Percentiles rank a stretch among this genome's conserved stretches.
Evolutionary conservation across 345 rosid genomes (phyloP).

Genomic region (Lagerstroemia speciosa): DNA sequence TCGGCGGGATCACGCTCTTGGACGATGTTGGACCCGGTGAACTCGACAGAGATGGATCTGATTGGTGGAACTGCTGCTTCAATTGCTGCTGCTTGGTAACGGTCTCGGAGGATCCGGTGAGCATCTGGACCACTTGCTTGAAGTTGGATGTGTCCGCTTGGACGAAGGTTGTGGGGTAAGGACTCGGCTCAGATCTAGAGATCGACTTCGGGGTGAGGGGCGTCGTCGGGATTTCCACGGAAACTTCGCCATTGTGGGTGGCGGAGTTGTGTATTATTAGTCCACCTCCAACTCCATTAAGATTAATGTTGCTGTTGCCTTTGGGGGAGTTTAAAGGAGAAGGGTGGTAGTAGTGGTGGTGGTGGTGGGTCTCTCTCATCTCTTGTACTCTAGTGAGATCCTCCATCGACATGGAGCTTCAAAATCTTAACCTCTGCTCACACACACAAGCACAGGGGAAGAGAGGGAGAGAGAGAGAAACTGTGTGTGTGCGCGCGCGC

Average conservation of each 20-base stretch:
- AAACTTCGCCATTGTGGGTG: conserved; percentile 24
- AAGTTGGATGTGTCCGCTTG: conserved; percentile 81
- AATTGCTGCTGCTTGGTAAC: conserved; percentile 44
- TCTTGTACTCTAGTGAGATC: conserved; percentile 35
- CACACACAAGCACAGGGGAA: background rate
- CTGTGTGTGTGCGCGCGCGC: no score
- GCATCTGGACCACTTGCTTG: conserved; percentile 96
- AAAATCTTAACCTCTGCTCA: background rate
- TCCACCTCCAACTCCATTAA: background rate
- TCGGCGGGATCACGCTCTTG: conserved; percentile 56
- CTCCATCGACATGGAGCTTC: conserved; percentile 40
- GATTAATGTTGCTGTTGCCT: conserved; percentile 16
- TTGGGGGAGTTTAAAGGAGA: conserved; percentile 49
- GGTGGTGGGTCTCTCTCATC: conserved; percentile 25
- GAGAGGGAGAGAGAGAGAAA: background rate
- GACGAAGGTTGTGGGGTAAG: conserved; percentile 92
- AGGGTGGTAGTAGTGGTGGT: background rate
- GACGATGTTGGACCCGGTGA: conserved; percentile 17
- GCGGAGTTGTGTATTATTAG: background rate
- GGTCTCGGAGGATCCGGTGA: conserved; percentile 67
- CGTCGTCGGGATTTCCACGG: conserved; percentile 26
- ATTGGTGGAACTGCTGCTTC: conserved; percentile 21
- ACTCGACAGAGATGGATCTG: conserved; percentile 21
- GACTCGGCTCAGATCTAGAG: conserved; percentile 87
- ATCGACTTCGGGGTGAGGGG: conserved; percentile 44